Evolutionary conservation across 805 yeast species (phyloP).

Genomic region (Candida andamanensis): DNA sequence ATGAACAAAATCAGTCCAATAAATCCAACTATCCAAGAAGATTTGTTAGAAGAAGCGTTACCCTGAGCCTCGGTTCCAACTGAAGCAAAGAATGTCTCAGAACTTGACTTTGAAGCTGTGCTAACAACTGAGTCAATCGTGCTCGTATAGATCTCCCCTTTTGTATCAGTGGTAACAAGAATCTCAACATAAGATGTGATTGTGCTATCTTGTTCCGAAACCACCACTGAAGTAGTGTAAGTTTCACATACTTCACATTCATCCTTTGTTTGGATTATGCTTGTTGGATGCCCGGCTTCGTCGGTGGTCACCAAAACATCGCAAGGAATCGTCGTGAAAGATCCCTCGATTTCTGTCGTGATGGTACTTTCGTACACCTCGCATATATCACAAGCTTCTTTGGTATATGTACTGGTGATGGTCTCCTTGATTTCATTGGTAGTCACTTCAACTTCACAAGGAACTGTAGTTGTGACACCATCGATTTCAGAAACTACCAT

Average conservation of each 20-base stretch:
- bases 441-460: slow-evolving; percentile 10
- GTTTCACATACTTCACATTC: slow-evolving; percentile 5
- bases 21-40: too few species aligned
- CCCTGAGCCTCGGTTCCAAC: too few species aligned
- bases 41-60: too few species aligned
- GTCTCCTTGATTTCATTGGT: slow-evolving; percentile 3
- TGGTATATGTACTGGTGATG: slow-evolving; percentile 2
- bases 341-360: slow-evolving; percentile 4
- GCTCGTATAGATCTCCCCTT: background rate
- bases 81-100: too few species aligned
- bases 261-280: slow-evolving; percentile 1
- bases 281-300: slow-evolving; percentile 1
- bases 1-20: too few species aligned
- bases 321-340: slow-evolving; percentile 8
- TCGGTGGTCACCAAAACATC: slow-evolving; percentile 2
- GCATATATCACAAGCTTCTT: slow-evolving; percentile 6
- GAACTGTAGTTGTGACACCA: slow-evolving; percentile 11
- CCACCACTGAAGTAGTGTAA: slow-evolving; percentile 7
- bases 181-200: slow-evolving; percentile 8
- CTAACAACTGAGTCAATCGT: too few species aligned
- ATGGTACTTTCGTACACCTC: slow-evolving; percentile 6
- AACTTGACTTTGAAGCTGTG: too few species aligned
- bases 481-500: slow-evolving; percentile 6
- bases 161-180: slow-evolving; percentile 2
- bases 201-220: slow-evolving; percentile 1